phyloP scores from a whole-genome alignment of 169 alveolate genomes.

The Eimeria sp. region DNA sequence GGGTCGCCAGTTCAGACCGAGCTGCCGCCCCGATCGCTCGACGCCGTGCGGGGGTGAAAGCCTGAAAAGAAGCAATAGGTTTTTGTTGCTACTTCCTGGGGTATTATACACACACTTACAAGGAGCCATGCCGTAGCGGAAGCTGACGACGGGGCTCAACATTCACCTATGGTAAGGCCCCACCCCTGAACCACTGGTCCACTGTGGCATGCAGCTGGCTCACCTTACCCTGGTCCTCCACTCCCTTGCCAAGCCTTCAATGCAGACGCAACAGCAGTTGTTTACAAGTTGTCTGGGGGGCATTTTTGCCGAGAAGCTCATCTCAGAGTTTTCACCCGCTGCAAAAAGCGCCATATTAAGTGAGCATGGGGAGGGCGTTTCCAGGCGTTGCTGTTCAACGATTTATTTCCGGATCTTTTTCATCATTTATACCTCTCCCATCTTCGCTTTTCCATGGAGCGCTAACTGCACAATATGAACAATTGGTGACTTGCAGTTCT shows the following conservation, averaged over 20 bases:
- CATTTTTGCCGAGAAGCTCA: not conserved
- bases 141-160: not conserved
- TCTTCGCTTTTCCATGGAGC: not conserved
- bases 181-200: constrained; percentile 50
- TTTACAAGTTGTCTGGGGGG: not conserved
- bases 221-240: not conserved
- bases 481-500: not conserved
- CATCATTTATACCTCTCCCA: not conserved
- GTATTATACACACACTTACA: not conserved
- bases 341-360: not conserved
- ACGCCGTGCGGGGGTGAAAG: not conserved
- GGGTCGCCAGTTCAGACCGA: not conserved
- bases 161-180: not conserved
- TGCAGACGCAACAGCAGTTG: not conserved
- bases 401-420: not conserved
- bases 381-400: not conserved
- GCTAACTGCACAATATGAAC: not conserved
- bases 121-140: not conserved
- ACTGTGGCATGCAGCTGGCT: not conserved
- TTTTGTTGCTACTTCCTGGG: not conserved
- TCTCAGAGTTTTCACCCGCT: not conserved
- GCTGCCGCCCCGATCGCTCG: constrained; percentile 46
- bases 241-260: not conserved
- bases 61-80: not conserved
- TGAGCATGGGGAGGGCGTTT: not conserved